Conservation (phyloP, 1,284 basidiomycete species). For the Ustilago esculenta region DNA sequence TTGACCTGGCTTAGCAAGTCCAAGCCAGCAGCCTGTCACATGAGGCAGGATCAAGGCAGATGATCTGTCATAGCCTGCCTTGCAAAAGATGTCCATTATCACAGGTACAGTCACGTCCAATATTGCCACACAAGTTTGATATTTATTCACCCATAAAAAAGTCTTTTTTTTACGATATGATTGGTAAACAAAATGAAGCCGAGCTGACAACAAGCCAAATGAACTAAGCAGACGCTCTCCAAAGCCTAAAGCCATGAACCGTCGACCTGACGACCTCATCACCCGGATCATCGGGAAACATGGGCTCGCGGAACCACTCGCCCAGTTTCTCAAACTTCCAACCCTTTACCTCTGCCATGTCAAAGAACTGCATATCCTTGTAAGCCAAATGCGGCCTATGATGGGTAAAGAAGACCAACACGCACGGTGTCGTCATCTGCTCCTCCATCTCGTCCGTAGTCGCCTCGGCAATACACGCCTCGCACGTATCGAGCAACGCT, state of each 20-base stretch:
- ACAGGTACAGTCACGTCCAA: too few relatives aligned
- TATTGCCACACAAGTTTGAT: too few relatives aligned
- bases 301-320: constrained; percentile 72
- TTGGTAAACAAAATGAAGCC: too few relatives aligned
- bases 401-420: constrained; percentile 91
- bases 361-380: constrained; percentile 85
- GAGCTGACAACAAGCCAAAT: too few relatives aligned
- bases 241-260: constrained; percentile 52
- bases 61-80: too few relatives aligned
- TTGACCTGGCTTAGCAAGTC: too few relatives aligned
- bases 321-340: constrained; percentile 82
- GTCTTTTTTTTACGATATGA: too few relatives aligned
- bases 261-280: constrained; percentile 53
- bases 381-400: constrained; percentile 84
- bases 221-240: constrained; percentile 13
- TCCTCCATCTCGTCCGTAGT: constrained; percentile 14
- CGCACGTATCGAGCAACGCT: constrained; percentile 81
- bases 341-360: constrained; percentile 74
- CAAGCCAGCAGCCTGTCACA: too few relatives aligned
- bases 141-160: too few relatives aligned
- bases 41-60: too few relatives aligned
- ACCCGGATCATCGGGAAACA: constrained; percentile 60
- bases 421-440: constrained; percentile 68
- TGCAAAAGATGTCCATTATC: too few relatives aligned
- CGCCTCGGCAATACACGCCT: constrained; percentile 68